Evolutionary conservation across 345 rosid species (phyloP), one percentile per base, ranked within the genome.

Genomic region (Cochlearia excelsa): DNA sequence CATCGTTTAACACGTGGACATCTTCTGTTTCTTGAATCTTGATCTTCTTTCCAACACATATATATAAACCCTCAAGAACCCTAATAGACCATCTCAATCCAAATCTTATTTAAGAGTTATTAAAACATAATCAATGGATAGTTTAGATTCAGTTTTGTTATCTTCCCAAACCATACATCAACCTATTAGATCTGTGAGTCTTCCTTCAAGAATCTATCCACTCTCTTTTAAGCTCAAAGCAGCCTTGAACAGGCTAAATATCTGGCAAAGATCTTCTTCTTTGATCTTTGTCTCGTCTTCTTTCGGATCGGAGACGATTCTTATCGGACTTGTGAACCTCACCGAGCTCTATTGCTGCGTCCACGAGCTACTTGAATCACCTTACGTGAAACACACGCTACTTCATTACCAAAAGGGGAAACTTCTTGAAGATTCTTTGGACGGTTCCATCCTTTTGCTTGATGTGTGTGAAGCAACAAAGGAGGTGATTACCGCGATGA

Each of bases 121-220:
- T 9, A 41, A 51, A 11, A 16, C 23, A 40, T 4, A 29, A 47
- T 26, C 16, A 1, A 62, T 51, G 67, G 43, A 41, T 16, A 43
- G 58, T 62, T 30, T 62, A 30, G 49, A 51, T 49, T 49, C 30
- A 0, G 6, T 48, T 31, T 49, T 29, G 1, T n/a, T 61, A 6
- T 49, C 48, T 28, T 39, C 28, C 42, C 58, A 62, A 52, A 63
- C 52, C 27, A 7, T 44, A 34, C 61, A 75, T 37, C 69, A 30
- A 31, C 81, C 81, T 1, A 28, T 62, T 48, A 65, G 84, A 61
- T 78, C 79, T 16, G 60, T 74, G 51, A 79, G 79, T 51, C 71
- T 79, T 61, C 86, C 83, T 27, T 67, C 81, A 26, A 81, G 83
- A 61, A 43, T 66, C 28, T 75, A 79, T 60, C 78, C 83, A 31